Percentiles rank a stretch among this genome's conserved stretches.
phyloP scores from a whole-genome alignment of 805 yeast species.

The Saturnispora besseyi region DNA sequence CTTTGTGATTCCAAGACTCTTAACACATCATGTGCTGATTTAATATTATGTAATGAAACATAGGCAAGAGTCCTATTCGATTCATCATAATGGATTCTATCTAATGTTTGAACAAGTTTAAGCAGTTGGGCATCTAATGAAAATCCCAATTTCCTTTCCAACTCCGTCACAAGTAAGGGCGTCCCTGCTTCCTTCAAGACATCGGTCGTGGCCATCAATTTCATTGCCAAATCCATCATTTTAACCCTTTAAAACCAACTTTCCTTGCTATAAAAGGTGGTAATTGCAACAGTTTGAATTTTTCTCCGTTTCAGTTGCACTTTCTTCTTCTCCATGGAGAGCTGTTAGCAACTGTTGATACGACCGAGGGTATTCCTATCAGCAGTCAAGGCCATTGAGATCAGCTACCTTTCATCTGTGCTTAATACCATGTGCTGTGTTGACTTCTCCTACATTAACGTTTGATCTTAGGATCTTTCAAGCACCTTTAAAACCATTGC shows the following conservation, averaged over 20 bases:
- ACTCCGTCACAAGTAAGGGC: constrained; percentile 57
- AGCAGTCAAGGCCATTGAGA: not conserved
- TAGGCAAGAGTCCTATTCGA: constrained; percentile 65
- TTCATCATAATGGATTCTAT: constrained; percentile 63
- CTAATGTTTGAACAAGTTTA: constrained; percentile 64
- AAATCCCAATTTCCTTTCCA: constrained; percentile 58
- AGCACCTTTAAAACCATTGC: constrained; percentile 94
- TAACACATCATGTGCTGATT: constrained; percentile 68
- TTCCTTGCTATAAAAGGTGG: not conserved
- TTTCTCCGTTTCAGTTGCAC: not conserved
- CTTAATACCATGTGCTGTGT: not conserved
- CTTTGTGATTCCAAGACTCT: constrained; percentile 68
- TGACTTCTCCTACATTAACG: not conserved
- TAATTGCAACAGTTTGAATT: not conserved
- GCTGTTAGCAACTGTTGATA: not conserved
- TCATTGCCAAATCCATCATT: constrained; percentile 45
- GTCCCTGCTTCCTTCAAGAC: constrained; percentile 55
- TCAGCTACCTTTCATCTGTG: not conserved
- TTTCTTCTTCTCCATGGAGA: not conserved
- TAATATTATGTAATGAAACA: constrained; percentile 81
- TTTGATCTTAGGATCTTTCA: not conserved
- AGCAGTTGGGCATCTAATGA: constrained; percentile 55
- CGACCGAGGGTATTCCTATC: not conserved
- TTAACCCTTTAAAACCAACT: not conserved
- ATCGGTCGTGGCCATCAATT: constrained; percentile 85